Base-by-base conservation (phyloP, 2,329 filamentous ascomycete genomes). In the Ceratocystis alfenasii region DNA sequence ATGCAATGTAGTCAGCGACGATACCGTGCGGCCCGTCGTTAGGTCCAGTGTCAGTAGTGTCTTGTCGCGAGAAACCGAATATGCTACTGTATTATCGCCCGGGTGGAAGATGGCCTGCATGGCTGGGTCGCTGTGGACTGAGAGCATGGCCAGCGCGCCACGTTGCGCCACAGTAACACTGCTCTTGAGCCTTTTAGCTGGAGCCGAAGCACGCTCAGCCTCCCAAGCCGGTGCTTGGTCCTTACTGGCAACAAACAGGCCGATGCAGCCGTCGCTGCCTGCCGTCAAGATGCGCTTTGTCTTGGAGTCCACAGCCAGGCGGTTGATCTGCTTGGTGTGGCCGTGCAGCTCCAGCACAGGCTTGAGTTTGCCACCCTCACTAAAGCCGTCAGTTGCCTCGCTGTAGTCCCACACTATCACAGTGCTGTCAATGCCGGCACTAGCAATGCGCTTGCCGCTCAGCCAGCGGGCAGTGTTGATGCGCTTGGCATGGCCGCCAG, bases 31-130 rank as follows among this genome's bases (percentile, higher is more conserved):
- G 65, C 84, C 81, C 0, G 93, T 96, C 0, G 91, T 87, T 60
- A 99, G 81, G 78, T 99, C 94, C 78, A 95, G 88, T 0, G 94
- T 97, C 69, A 87, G 87, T 70, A 97, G 79, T 0, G 89, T 89
- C 79, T 96, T 92, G 78, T 99, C 95, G 78, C 89, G 88, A 20
- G 91, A 95, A 25, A 87, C 85, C 1, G 90, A 93, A 79, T 99
- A 97, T 60, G 89, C 93, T 50, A 96, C 90, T 15, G 90, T 96
- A 10, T 86, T 77, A 76, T 97, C 93, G 65, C 84, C 81, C 3
- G 87, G 87, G 75, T 95, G 90, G 78, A 99, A 97, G 61, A 90
- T 81, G 46, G 87, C 88, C 65, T 87, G 88, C 0, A 89, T 89
- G 57, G 92, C 90, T 57, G 88, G 82, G 10, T 85, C 82, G 66